Percentiles rank a stretch among this genome's conserved stretches.
Conservation (phyloP, 805 yeast genomes). For the Yamadazyma takamatsuzukensis region DNA sequence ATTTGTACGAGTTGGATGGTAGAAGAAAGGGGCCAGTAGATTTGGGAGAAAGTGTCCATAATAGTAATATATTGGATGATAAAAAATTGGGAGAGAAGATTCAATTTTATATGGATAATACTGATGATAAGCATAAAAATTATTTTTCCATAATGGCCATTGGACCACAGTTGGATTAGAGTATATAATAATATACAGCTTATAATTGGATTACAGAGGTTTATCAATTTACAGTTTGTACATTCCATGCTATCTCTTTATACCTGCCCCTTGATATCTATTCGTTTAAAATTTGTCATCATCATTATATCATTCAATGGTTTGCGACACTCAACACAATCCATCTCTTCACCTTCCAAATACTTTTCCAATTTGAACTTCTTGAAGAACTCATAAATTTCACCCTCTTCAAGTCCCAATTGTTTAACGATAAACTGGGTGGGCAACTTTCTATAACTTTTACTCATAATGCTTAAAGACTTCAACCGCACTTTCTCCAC, state of each 20-base stretch:
- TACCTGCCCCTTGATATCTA: slow-evolving; percentile 90
- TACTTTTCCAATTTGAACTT: slow-evolving; percentile 34
- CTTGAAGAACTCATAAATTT: slow-evolving; percentile 41
- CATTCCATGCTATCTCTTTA: too few relatives aligned
- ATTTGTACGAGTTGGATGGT: slow-evolving; percentile 85
- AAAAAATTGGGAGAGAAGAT: slow-evolving; percentile 51
- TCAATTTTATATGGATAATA: slow-evolving; percentile 60
- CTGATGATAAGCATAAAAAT: slow-evolving; percentile 55
- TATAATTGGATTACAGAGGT: not conserved
- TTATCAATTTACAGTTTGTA: not conserved
- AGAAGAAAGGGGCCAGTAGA: slow-evolving; percentile 73
- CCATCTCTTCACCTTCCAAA: slow-evolving; percentile 19
- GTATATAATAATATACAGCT: too few relatives aligned
- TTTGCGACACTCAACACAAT: slow-evolving; percentile 30
- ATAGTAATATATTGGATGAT: slow-evolving; percentile 51
- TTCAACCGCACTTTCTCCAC: slow-evolving; percentile 55
- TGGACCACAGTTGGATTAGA: slow-evolving; percentile 51
- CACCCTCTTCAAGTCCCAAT: slow-evolving; percentile 37
- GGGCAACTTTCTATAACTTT: slow-evolving; percentile 49
- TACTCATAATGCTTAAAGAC: slow-evolving; percentile 53
- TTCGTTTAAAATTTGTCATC: slow-evolving; percentile 44
- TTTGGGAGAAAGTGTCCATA: slow-evolving; percentile 44
- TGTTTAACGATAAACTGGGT: slow-evolving; percentile 33
- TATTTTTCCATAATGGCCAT: slow-evolving; percentile 78
- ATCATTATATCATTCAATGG: slow-evolving; percentile 34